These are phyloP conservation scores for Curvularia hawaiiensis DNA, from an alignment of 2,329 filamentous ascomycete species.

Conservation along the genomic window DNA sequence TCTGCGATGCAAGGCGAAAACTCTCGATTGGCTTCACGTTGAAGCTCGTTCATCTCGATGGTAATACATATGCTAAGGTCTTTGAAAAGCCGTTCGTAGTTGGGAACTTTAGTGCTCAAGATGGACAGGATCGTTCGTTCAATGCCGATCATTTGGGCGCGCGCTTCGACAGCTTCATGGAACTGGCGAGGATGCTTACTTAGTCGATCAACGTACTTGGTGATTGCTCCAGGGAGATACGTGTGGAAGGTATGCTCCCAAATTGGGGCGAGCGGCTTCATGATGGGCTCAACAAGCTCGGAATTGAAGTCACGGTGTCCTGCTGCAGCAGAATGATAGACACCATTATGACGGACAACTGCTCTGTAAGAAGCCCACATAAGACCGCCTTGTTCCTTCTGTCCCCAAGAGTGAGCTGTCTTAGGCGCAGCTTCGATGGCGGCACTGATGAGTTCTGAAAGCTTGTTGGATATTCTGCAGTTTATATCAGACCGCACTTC, in stretches of 20 bases:
- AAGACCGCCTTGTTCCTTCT: conserved; percentile 53
- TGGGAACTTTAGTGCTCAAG: conserved; percentile 50
- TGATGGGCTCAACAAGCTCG: conserved; percentile 48
- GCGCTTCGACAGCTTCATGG: conserved; percentile 50
- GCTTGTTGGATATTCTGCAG: conserved; percentile 55
- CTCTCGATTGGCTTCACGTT: conserved; percentile 60
- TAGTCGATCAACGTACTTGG: conserved; percentile 42
- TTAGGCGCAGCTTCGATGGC: conserved; percentile 47
- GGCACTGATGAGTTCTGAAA: conserved; percentile 46
- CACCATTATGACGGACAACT: conserved; percentile 57
- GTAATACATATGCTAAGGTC: conserved; percentile 44
- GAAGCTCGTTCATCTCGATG: conserved; percentile 50
- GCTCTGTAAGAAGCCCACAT: conserved; percentile 62
- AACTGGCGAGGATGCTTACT: conserved; percentile 47
- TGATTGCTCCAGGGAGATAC: conserved; percentile 50
- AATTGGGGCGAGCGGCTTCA: conserved; percentile 47
- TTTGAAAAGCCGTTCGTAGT: conserved; percentile 50
- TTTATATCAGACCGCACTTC: conserved; percentile 50
- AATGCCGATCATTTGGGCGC: conserved; percentile 47
- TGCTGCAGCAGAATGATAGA: conserved; percentile 46
- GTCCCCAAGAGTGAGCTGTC: conserved; percentile 46
- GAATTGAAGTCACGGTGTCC: conserved; percentile 51
- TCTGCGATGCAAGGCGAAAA: conserved; percentile 57
- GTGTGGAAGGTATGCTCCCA: conserved; percentile 55
- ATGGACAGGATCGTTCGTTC: conserved; percentile 49